Evolutionary conservation across 805 yeast species (phyloP).

Genomic region (Scheffersomyces stipitis): DNA sequence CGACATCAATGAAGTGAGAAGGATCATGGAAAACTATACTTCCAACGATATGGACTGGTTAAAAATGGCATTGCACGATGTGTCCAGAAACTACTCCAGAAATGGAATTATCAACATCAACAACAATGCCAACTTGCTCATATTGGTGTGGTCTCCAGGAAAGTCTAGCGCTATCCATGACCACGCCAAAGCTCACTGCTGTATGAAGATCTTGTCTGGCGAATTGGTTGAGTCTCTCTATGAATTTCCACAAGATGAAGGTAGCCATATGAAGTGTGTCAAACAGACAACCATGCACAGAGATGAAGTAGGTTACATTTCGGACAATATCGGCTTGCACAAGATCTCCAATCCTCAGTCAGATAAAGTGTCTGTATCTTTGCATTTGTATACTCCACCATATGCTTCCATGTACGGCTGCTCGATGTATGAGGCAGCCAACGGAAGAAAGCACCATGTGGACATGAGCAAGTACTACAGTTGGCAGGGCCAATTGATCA

Average conservation of each 20-base stretch:
- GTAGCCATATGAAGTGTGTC: constrained; percentile 20
- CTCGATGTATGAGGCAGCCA: constrained; percentile 47
- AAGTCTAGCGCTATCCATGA: constrained; percentile 66
- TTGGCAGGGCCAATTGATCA: constrained; percentile 52
- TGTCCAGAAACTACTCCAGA: constrained; percentile 50
- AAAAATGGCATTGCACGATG: constrained; percentile 55
- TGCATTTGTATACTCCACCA: constrained; percentile 77
- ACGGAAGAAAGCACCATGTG: constrained; percentile 54
- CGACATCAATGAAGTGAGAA: constrained; percentile 47
- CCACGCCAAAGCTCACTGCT: constrained; percentile 76
- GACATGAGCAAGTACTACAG: constrained; percentile 60
- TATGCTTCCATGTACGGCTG: constrained; percentile 65
- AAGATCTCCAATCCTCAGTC: constrained; percentile 51
- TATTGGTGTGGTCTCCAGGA: constrained; percentile 72
- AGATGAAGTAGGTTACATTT: constrained; percentile 61
- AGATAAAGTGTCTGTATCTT: constrained; percentile 51
- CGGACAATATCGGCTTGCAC: constrained; percentile 67
- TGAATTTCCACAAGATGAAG: constrained; percentile 44
- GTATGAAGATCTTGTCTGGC: constrained; percentile 68
- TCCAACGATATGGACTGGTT: constrained; percentile 57
- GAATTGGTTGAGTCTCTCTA: constrained; percentile 56
- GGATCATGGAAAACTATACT: constrained; percentile 47
- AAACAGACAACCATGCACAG: constrained; percentile 27
- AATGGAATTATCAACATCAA: constrained; percentile 78
- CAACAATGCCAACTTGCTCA: constrained; percentile 63